Percentiles rank a stretch among this genome's conserved stretches.
phyloP scores from a whole-genome alignment of 768 basidiomycete genomes.

The Leccinum obscurum region DNA sequence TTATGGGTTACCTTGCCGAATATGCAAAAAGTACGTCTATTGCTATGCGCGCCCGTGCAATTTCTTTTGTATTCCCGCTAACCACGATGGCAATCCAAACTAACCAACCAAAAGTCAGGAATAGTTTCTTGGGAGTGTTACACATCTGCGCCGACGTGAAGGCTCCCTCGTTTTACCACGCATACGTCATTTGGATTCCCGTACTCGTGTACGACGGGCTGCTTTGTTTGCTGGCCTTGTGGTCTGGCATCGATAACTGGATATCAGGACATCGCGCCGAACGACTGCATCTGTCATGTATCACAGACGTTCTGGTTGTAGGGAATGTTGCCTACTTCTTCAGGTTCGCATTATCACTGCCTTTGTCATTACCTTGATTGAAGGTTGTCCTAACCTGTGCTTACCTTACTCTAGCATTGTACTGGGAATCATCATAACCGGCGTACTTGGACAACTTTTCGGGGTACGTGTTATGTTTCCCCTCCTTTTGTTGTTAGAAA shows the following conservation, averaged over 20 bases:
- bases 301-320: not conserved
- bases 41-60: not conserved
- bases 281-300: not conserved
- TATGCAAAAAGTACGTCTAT: conserved; percentile 4
- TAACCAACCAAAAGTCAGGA: not conserved
- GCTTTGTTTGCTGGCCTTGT: conserved; percentile 12
- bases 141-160: conserved; percentile 6
- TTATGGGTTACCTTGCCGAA: conserved; percentile 6
- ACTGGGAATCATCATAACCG: not conserved
- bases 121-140: not conserved
- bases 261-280: not conserved
- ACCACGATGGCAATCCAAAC: not conserved
- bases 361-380: not conserved
- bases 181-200: conserved; percentile 12
- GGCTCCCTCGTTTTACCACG: conserved; percentile 1
- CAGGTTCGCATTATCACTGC: not conserved
- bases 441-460: not conserved
- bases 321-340: conserved; percentile 7
- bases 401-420: not conserved
- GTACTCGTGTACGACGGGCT: conserved; percentile 12
- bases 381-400: not conserved
- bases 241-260: not conserved
- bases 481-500: not conserved
- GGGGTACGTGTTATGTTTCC: conserved; percentile 3
- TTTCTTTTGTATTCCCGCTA: not conserved